Base-by-base conservation (phyloP, 352 stramenopile genomes). In the Peronospora destructor region DNA sequence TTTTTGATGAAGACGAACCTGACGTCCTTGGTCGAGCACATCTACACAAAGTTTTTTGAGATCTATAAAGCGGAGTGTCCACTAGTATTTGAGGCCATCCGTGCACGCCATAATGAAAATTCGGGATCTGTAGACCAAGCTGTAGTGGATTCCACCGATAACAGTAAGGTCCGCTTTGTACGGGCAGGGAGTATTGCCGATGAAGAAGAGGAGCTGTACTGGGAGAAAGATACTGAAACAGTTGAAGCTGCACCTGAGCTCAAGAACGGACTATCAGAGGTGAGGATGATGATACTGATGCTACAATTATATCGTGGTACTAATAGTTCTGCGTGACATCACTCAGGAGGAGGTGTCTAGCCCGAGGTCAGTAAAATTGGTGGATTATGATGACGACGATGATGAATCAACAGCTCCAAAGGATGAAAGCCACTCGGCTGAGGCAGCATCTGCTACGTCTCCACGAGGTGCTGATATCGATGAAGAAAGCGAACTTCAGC, bases 1-100 rank as follows among this genome's bases (percentile, higher is more conserved):
- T 53, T 6, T 13, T 37, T 21, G 12, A 46, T 56, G 25, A 59
- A 85, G 71, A 73, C 64, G 34, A 88, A 91, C 45, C 38, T 87
- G 41, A 72, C 71, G 17, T 76, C 76, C 13, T 56, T 91, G 12
- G 54, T 91, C 13, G 79, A 91, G 49, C 75, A 91, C 56, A 73
- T 91, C 21, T 76, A 85, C 64, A 85, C 63, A 14, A 86, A 91
- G 42, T 91, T 87, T 50, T 88, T 87, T 52, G 65, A 74, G 21
- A 79, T 46, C 9, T 84, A 91, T 53, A 86, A 87, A 46, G 60
- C 61, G 13, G 75, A 76, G 26, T 91, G 76, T 36, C 73, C 75
- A 16, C 59, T 87, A 13, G 76, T 91, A 16, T 91, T 91, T 26
- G 71, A 91, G 8, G 64, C 76, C 9, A 77, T 91, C 40, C 74